These are phyloP conservation scores for Kwoniella pini DNA, from an alignment of 768 basidiomycete species.

Conservation along the genomic window DNA sequence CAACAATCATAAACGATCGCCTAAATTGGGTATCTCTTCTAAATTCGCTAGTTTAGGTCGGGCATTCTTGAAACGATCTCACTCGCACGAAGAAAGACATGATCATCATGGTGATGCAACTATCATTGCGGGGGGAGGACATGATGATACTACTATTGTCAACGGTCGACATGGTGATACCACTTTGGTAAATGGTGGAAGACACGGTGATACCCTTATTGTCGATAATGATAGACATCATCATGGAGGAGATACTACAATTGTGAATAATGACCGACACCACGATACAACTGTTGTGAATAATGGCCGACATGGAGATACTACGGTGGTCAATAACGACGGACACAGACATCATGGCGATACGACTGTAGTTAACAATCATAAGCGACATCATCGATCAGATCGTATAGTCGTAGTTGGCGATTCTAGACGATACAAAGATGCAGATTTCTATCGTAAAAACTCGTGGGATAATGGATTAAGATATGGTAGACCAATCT, in stretches of 20 bases:
- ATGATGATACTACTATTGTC: constrained; percentile 12
- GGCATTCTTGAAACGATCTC: constrained; percentile 26
- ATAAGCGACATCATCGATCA: constrained; percentile 20
- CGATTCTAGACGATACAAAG: constrained; percentile 16
- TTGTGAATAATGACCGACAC: constrained; percentile 14
- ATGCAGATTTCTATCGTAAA: constrained; percentile 25
- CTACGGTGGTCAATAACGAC: constrained; percentile 3
- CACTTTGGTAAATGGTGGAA: constrained; percentile 1
- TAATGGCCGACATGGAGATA: constrained; percentile 10
- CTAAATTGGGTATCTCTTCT: constrained; percentile 11
- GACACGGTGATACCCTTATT: constrained; percentile 10
- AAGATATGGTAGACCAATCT: constrained; percentile 22
- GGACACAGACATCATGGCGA: constrained; percentile 5
- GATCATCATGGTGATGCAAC: constrained; percentile 7
- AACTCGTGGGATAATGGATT: constrained; percentile 15
- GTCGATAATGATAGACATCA: constrained; percentile 14
- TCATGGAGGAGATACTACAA: constrained; percentile 9
- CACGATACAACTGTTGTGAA: constrained; percentile 12
- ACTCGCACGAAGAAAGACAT: constrained; percentile 7
- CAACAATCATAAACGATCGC: constrained; percentile 15
- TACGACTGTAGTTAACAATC: constrained; percentile 15
- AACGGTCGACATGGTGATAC: constrained; percentile 6
- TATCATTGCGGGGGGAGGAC: neutral
- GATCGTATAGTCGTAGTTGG: constrained; percentile 21
- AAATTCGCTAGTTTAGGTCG: constrained; percentile 18